Percentiles rank a stretch among this genome's conserved stretches.
Conservation (phyloP, 176 grass and related monocot genomes). For the Cenchrus fungigraminus region DNA sequence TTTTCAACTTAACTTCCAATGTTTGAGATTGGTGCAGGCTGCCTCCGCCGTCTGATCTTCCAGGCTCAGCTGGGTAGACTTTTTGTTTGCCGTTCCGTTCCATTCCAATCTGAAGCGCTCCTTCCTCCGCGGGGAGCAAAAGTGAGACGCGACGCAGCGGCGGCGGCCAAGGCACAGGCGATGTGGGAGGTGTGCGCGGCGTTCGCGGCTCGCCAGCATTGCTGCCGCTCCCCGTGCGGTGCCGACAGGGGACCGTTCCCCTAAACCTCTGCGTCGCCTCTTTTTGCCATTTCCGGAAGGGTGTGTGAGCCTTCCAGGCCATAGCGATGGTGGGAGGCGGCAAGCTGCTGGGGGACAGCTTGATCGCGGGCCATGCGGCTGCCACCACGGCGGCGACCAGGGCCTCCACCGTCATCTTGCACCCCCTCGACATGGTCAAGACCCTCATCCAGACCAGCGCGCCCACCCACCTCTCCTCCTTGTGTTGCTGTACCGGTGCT, state of each 20-base stretch:
- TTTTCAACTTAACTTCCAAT: no score
- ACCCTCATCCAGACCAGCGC: constrained; percentile 74
- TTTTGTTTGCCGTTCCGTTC: no score
- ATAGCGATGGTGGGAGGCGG: constrained; percentile 53
- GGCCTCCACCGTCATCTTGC: constrained; percentile 54
- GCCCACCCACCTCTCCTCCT: background rate
- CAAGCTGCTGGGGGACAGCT: constrained; percentile 68
- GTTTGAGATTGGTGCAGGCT: no score
- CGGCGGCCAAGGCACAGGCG: no score
- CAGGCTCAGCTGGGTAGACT: no score
- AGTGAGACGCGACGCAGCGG: no score
- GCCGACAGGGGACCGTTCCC: background rate
- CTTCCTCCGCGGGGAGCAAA: no score
- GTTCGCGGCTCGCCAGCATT: no score
- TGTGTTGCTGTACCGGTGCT: background rate
- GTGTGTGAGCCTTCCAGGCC: background rate
- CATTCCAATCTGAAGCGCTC: no score
- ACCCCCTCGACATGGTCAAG: constrained; percentile 89
- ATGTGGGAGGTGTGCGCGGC: no score
- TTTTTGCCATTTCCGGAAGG: constrained; percentile 2
- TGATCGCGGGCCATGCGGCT: constrained; percentile 66
- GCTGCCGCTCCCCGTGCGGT: no score
- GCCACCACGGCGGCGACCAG: constrained; percentile 54
- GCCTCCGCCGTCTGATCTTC: no score
- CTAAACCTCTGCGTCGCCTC: constrained; percentile 6